Evolutionary conservation across 2,329 filamentous ascomycete species (phyloP).

Genomic region (Periconia digitata): DNA sequence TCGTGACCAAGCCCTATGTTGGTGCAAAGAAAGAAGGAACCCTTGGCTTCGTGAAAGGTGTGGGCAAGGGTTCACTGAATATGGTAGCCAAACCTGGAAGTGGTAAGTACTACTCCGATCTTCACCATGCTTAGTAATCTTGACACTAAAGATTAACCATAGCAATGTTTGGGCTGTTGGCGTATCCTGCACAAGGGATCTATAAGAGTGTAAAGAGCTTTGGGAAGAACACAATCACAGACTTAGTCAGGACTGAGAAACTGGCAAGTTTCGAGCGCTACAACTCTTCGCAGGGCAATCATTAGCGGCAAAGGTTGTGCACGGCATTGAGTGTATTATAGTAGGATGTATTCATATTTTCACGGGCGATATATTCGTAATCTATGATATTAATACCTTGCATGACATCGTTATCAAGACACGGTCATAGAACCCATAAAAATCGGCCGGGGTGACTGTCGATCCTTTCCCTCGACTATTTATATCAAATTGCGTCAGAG

Average conservation of each 20-base stretch:
- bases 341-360: no score
- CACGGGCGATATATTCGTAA: no score
- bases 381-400: no score
- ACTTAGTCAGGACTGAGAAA: neutral
- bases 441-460: no score
- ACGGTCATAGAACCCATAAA: no score
- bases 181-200: slow-evolving; percentile 18
- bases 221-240: neutral
- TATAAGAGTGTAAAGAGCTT: slow-evolving; percentile 5
- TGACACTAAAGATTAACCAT: neutral
- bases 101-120: neutral
- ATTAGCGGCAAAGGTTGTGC: no score
- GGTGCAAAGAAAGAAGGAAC: slow-evolving; percentile 64
- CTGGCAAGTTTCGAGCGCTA: neutral
- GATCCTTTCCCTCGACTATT: no score
- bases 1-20: slow-evolving; percentile 72
- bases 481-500: no score
- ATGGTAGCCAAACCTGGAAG: neutral
- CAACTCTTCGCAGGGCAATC: no score
- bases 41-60: slow-evolving; percentile 55
- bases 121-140: neutral
- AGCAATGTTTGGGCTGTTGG: slow-evolving; percentile 12
- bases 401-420: no score
- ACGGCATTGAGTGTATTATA: no score
- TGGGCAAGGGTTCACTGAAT: neutral